phyloP scores from a whole-genome alignment of 2,329 filamentous ascomycete species.

The Tolypocladium capitatum region DNA sequence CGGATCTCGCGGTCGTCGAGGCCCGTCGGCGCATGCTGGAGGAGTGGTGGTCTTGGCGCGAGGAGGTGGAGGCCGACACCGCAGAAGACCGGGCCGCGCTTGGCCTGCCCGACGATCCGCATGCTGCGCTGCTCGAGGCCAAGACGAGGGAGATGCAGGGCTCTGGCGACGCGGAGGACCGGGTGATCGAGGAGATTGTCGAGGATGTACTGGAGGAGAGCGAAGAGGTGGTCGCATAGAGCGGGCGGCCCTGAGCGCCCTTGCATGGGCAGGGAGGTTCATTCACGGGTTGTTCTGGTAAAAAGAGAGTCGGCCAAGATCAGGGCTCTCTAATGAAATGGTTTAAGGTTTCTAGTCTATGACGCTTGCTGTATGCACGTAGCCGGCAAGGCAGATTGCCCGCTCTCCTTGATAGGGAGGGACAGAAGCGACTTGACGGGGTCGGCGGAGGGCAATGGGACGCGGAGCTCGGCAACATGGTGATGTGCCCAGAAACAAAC shows the following conservation, averaged over 20 bases:
- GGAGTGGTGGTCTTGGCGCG: constrained; percentile 83
- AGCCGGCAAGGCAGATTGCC: too few species aligned
- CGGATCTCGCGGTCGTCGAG: constrained; percentile 89
- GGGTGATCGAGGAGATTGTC: constrained; percentile 77
- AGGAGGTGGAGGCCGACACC: constrained; percentile 57
- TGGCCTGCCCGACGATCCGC: constrained; percentile 52
- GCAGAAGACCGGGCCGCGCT: constrained; percentile 55
- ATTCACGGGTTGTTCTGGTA: constrained; percentile 19
- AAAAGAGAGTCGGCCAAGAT: constrained; percentile 17
- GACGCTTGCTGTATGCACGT: background rate
- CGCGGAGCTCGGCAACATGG: background rate
- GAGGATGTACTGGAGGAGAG: constrained; percentile 75
- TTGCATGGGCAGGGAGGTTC: constrained; percentile 14
- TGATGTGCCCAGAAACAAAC: too few species aligned
- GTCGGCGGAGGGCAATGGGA: too few species aligned
- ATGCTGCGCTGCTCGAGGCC: constrained; percentile 46
- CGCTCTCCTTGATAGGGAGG: too few species aligned
- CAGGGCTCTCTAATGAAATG: constrained; percentile 11
- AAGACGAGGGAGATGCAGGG: constrained; percentile 38
- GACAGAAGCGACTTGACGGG: background rate
- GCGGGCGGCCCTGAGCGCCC: background rate
- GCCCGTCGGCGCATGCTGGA: constrained; percentile 66
- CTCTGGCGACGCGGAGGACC: constrained; percentile 51
- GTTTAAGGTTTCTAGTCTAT: background rate
- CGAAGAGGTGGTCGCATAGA: constrained; percentile 54